Conservation (phyloP, 2,329 filamentous ascomycete species). For the Exophiala sp. region DNA sequence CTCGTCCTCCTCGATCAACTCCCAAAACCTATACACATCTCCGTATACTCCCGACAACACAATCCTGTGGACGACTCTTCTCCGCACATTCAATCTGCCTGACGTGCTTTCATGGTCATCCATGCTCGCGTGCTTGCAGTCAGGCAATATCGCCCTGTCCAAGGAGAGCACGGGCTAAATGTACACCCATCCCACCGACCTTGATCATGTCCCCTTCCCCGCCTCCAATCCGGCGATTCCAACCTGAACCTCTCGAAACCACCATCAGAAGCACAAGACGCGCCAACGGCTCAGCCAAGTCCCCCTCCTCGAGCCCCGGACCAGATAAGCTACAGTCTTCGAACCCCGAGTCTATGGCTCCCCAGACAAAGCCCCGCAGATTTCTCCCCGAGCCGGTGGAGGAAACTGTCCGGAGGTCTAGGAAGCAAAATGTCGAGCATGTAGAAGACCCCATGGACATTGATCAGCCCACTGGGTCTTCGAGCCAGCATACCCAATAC, state of each 20-base stretch:
- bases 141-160: slow-evolving; percentile 3
- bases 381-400: slow-evolving; percentile 44
- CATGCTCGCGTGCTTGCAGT: slow-evolving; percentile 21
- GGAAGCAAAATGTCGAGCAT: slow-evolving; percentile 29
- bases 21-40: neutral
- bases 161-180: slow-evolving; percentile 12
- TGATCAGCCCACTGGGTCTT: neutral
- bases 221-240: slow-evolving; percentile 23
- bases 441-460: slow-evolving; percentile 4
- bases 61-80: slow-evolving; percentile 7
- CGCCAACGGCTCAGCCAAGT: slow-evolving; percentile 6
- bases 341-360: slow-evolving; percentile 15
- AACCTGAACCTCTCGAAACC: slow-evolving; percentile 31
- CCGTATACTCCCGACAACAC: slow-evolving; percentile 21
- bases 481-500: neutral
- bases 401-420: slow-evolving; percentile 40
- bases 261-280: slow-evolving; percentile 18
- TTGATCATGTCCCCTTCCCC: slow-evolving; percentile 16
- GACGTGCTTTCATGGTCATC: slow-evolving; percentile 1
- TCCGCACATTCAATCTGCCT: slow-evolving; percentile 16
- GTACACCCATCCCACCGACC: neutral
- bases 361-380: slow-evolving; percentile 29
- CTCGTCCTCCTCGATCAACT: slow-evolving; percentile 1
- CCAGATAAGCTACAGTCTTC: slow-evolving; percentile 6
- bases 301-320: slow-evolving; percentile 8